phyloP scores from a whole-genome alignment of 2,329 filamentous ascomycete species.

The Parasarocladium wereldwijsianum region DNA sequence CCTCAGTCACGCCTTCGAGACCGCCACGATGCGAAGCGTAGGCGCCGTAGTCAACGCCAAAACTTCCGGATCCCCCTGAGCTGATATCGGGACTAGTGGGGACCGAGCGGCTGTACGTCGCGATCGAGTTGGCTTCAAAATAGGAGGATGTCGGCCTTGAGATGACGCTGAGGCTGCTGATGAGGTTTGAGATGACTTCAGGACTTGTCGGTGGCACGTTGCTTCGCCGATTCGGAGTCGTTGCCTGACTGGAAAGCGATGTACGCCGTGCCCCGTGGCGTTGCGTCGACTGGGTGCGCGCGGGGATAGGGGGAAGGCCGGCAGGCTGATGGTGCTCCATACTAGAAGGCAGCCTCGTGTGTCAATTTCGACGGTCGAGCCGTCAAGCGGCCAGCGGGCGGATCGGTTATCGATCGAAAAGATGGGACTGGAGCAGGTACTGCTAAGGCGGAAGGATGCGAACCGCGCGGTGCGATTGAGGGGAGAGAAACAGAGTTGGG shows the following conservation, averaged over 20 bases:
- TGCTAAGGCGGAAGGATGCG: no score
- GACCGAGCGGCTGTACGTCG: constrained; percentile 23
- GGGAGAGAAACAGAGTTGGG: no score
- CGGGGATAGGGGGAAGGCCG: constrained; percentile 5
- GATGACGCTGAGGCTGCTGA: constrained; percentile 55
- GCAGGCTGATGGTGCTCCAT: constrained; percentile 3
- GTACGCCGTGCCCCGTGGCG: constrained; percentile 1
- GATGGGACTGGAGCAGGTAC: no score
- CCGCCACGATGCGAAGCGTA: constrained; percentile 35
- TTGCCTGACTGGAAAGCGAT: constrained; percentile 1
- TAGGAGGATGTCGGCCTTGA: constrained; percentile 53
- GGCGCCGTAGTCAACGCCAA: constrained; percentile 61
- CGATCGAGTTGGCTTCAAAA: constrained; percentile 42
- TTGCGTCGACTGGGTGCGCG: constrained; percentile 3
- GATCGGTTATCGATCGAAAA: no score
- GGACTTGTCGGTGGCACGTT: constrained; percentile 37
- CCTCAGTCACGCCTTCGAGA: constrained; percentile 29
- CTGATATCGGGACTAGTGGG: constrained; percentile 23
- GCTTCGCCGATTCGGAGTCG: constrained; percentile 8
- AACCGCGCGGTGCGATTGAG: no score
- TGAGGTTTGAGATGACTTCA: constrained; percentile 55
- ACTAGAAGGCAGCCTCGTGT: no score
- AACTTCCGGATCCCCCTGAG: constrained; percentile 32
- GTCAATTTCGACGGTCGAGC: no score
- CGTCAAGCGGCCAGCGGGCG: no score